Evolutionary conservation across 2,329 filamentous ascomycete species (phyloP).

Genomic region (Chaetomium sp.): DNA sequence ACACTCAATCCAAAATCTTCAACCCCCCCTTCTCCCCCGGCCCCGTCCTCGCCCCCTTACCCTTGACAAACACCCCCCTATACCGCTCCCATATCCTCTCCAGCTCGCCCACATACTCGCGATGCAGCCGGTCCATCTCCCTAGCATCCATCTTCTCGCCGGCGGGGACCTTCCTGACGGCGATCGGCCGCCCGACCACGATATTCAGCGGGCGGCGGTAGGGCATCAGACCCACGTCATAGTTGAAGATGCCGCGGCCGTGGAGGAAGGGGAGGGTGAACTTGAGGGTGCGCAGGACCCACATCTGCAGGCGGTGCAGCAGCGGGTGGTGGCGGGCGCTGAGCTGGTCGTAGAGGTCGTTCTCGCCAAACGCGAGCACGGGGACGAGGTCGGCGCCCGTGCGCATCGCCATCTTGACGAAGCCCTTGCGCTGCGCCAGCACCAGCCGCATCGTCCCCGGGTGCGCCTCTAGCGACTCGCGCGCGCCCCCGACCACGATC

Average conservation of each 20-base stretch:
- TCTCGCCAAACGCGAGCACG: slow-evolving; percentile 90
- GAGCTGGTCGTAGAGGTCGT: slow-evolving; percentile 92
- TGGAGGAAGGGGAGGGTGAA: slow-evolving; percentile 93
- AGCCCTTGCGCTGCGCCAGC: slow-evolving; percentile 82
- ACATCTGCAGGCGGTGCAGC: slow-evolving; percentile 79
- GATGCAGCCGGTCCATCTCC: slow-evolving; percentile 81
- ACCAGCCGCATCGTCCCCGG: slow-evolving; percentile 78
- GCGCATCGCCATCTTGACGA: slow-evolving; percentile 88
- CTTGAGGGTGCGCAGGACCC: slow-evolving; percentile 82
- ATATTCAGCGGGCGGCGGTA: slow-evolving; percentile 86
- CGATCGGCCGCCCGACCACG: slow-evolving; percentile 82
- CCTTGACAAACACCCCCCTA: slow-evolving; percentile 72
- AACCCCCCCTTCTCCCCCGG: slow-evolving; percentile 60
- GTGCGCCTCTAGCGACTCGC: slow-evolving; percentile 86
- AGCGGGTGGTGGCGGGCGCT: slow-evolving; percentile 73
- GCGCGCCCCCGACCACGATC: slow-evolving; percentile 89
- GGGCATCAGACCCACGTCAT: slow-evolving; percentile 94
- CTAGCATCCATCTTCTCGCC: slow-evolving; percentile 62
- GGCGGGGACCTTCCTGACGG: slow-evolving; percentile 58
- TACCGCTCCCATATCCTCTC: slow-evolving; percentile 73
- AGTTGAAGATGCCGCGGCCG: slow-evolving; percentile 92
- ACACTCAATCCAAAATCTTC: slow-evolving; percentile 55
- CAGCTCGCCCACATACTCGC: slow-evolving; percentile 74
- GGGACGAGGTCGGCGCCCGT: slow-evolving; percentile 94
- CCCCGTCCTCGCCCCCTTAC: slow-evolving; percentile 65